Percentiles rank a stretch among this genome's conserved stretches.
phyloP scores from a whole-genome alignment of 495 filamentous ascomycete species.

The Trichoderma reesei region DNA sequence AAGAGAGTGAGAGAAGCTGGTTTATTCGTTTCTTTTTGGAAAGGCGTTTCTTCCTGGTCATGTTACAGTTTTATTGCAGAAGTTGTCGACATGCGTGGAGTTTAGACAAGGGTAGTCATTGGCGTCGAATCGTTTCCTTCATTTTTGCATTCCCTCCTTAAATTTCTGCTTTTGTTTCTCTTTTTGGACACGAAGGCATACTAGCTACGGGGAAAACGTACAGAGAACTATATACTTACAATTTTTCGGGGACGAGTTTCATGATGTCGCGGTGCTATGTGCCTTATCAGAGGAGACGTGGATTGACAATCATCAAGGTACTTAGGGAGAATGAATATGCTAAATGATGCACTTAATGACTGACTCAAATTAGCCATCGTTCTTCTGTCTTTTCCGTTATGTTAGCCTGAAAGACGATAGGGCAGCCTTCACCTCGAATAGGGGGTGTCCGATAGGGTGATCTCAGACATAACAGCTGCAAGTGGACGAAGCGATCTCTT shows the following conservation, averaged over 20 bases:
- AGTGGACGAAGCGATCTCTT: too few species aligned
- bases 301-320: too few species aligned
- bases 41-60: background rate
- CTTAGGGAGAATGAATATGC: background rate
- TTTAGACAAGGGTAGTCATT: background rate
- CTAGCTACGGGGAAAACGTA: background rate
- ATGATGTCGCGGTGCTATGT: background rate
- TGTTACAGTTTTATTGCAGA: background rate
- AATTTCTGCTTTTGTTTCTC: too few species aligned
- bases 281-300: too few species aligned
- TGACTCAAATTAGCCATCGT: too few species aligned
- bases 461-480: too few species aligned
- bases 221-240: background rate
- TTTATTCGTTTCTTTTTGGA: background rate
- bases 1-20: too few species aligned
- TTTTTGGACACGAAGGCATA: background rate
- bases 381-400: too few species aligned
- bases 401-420: too few species aligned
- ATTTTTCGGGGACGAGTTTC: background rate
- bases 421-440: too few species aligned
- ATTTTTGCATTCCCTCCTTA: too few species aligned
- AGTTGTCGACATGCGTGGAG: slow-evolving; percentile 2
- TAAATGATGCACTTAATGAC: background rate
- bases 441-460: too few species aligned
- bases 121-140: background rate